phyloP scores from a whole-genome alignment of 352 stramenopile species.

The Globisporangium rhizosaccharum region DNA sequence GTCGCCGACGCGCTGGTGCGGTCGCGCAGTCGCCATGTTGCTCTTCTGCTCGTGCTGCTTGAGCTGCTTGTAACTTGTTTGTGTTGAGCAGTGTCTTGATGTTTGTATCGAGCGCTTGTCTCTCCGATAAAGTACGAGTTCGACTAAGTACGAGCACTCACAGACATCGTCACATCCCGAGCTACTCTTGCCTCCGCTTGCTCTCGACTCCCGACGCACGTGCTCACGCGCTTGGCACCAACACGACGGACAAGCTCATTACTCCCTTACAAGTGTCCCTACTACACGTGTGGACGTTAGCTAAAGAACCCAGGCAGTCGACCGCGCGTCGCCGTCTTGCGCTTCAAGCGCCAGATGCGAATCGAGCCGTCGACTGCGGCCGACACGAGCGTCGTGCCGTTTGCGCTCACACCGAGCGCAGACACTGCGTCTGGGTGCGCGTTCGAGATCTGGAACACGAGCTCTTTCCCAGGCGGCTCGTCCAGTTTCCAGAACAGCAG shows the following conservation, averaged over 20 bases:
- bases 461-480: slow-evolving; percentile 50
- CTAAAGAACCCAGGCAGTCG: slow-evolving; percentile 54
- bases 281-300: slow-evolving; percentile 4
- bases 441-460: slow-evolving; percentile 73
- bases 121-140: too few species aligned
- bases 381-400: slow-evolving; percentile 54
- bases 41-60: not conserved
- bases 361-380: slow-evolving; percentile 59
- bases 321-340: slow-evolving; percentile 40
- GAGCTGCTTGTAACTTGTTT: too few species aligned
- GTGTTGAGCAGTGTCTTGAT: too few species aligned
- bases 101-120: too few species aligned
- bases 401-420: slow-evolving; percentile 50
- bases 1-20: slow-evolving; percentile 67
- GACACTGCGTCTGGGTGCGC: slow-evolving; percentile 61
- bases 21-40: slow-evolving; percentile 51
- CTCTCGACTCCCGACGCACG: too few species aligned
- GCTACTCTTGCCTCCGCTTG: too few species aligned
- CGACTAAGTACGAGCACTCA: too few species aligned
- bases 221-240: too few species aligned
- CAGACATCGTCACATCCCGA: too few species aligned
- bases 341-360: slow-evolving; percentile 72
- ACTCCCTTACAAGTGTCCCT: too few species aligned
- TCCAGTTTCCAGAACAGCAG: slow-evolving; percentile 82
- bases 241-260: too few species aligned